Evolutionary conservation across 2,329 filamentous ascomycete genomes (phyloP).

Genomic region (Penicillium glabrum): DNA sequence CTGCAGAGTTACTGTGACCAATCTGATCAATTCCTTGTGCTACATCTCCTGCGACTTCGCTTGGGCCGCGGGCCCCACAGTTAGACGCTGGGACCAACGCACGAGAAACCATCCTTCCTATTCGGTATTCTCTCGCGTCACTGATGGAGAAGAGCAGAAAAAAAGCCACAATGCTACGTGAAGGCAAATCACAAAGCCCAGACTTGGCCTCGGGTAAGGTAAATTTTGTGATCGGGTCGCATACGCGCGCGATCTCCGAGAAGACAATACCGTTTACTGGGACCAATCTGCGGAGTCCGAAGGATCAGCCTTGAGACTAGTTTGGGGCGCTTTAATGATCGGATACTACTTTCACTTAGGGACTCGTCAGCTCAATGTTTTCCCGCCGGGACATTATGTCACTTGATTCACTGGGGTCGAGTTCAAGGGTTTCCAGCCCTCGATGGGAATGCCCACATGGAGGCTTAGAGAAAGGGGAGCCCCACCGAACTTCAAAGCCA

Average conservation of each 20-base stretch:
- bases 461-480: neutral
- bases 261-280: neutral
- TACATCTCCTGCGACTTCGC: neutral
- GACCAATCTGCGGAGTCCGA: slow-evolving; percentile 1
- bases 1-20: slow-evolving; percentile 21
- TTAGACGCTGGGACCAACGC: neutral
- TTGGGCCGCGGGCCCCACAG: slow-evolving; percentile 1
- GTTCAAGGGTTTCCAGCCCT: neutral
- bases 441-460: neutral
- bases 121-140: neutral
- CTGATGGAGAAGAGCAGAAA: neutral
- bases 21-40: slow-evolving; percentile 33
- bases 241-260: slow-evolving; percentile 3
- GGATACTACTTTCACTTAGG: neutral
- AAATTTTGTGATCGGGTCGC: neutral
- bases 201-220: neutral
- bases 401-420: neutral
- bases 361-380: neutral
- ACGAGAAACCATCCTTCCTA: neutral
- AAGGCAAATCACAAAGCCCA: neutral
- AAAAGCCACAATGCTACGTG: neutral
- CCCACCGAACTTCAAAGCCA: neutral
- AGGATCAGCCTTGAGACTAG: slow-evolving; percentile 2
- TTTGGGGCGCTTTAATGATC: neutral
- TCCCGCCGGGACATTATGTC: neutral